Evolutionary conservation across 257 asterid genomes (phyloP).

Genomic region (Nyctanthes arbortristis): DNA sequence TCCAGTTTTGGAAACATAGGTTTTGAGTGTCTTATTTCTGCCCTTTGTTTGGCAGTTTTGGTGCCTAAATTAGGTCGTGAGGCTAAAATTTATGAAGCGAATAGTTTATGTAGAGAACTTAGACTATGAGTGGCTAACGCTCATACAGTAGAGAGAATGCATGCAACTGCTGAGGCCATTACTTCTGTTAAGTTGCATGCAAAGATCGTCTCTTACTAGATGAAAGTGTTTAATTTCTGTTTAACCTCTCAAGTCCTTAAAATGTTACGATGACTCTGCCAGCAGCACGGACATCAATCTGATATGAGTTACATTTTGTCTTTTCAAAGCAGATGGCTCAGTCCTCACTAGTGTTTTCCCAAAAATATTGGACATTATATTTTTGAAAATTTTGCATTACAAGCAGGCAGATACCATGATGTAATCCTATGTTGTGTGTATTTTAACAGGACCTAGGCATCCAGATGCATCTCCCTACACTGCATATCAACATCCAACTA

Average conservation of each 20-base stretch:
- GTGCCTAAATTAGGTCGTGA: background rate
- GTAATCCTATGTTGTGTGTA: conserved; percentile 2
- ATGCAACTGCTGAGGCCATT: background rate
- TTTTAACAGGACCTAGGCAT: conserved; percentile 42
- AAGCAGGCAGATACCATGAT: background rate
- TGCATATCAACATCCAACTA: conserved; percentile 39
- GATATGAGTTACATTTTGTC: background rate
- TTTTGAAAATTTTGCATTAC: background rate
- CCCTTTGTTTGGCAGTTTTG: background rate
- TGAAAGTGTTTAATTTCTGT: background rate
- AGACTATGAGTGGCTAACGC: background rate
- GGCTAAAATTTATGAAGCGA: background rate
- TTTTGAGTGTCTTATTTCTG: background rate
- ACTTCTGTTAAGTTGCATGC: background rate
- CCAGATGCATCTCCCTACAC: conserved; percentile 31
- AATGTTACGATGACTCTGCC: background rate
- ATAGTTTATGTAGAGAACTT: background rate
- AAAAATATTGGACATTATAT: background rate
- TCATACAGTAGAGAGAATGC: background rate
- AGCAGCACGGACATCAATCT: background rate
- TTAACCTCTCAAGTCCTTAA: background rate
- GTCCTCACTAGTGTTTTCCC: background rate
- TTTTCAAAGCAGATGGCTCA: background rate
- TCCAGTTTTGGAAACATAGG: no score
- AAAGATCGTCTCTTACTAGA: background rate